A percentile compares a stretch with the other conserved stretches of the same genome.
phyloP scores from a whole-genome alignment of 1,284 basidiomycete species.

The Cryptococcus sp. region DNA sequence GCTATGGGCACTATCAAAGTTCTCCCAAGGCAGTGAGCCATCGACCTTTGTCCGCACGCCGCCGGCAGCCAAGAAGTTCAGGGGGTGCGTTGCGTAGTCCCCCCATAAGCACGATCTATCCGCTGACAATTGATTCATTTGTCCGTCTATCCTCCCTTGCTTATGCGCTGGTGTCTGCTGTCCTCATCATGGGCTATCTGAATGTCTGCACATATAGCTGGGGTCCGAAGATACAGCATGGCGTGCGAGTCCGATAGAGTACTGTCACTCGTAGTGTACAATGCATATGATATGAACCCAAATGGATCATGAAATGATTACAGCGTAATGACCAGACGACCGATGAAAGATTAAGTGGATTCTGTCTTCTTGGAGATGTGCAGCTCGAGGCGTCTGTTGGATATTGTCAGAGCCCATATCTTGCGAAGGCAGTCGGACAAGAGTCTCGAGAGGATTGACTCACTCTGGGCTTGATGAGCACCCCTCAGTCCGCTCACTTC shows the following conservation, averaged over 20 bases:
- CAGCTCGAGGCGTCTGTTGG: no score
- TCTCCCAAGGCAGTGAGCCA: conserved; percentile 37
- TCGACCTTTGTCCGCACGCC: conserved; percentile 35
- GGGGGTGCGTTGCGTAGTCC: conserved; percentile 38
- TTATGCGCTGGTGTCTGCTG: not conserved
- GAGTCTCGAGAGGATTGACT: no score
- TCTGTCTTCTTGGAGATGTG: no score
- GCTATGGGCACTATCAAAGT: conserved; percentile 45
- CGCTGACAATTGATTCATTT: not conserved
- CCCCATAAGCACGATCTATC: not conserved
- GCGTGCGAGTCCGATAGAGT: conserved; percentile 16
- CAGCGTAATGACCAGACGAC: no score
- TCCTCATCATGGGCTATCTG: not conserved
- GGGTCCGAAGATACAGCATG: conserved; percentile 29
- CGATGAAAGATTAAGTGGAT: no score
- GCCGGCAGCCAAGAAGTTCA: conserved; percentile 42
- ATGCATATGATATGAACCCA: not conserved
- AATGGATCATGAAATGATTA: not conserved
- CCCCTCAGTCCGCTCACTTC: not conserved
- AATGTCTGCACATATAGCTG: conserved; percentile 13
- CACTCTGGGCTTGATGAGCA: not conserved
- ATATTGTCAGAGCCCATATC: no score
- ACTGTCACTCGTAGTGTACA: conserved; percentile 2
- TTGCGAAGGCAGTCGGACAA: no score
- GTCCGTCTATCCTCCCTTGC: not conserved